Evolutionary conservation across 2,329 filamentous ascomycete genomes (phyloP).

Genomic region (Venturia nashicola): DNA sequence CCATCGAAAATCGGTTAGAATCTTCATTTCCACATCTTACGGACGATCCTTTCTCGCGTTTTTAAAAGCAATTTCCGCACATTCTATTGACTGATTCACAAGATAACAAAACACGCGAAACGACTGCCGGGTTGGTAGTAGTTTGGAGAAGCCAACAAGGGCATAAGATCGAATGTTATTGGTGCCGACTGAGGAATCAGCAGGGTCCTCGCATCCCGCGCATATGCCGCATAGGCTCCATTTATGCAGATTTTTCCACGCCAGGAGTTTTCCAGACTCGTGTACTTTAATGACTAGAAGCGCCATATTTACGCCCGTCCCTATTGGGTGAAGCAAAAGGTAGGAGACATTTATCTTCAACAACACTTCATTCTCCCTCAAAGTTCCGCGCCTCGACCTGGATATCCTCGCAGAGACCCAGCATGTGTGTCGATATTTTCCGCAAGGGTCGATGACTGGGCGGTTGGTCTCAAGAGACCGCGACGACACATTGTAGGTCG

Average conservation of each 20-base stretch:
- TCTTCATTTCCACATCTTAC: background rate
- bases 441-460: background rate
- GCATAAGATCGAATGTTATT: background rate
- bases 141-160: background rate
- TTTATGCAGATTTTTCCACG: background rate
- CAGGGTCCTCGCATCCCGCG: background rate
- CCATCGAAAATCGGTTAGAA: background rate
- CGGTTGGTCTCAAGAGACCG: background rate
- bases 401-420: constrained; percentile 3
- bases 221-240: background rate
- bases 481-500: constrained; percentile 2
- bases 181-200: background rate
- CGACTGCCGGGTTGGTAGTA: background rate
- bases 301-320: background rate
- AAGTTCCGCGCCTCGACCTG: background rate
- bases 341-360: background rate
- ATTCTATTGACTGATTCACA: background rate
- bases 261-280: background rate
- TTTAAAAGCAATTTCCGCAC: background rate
- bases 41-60: background rate
- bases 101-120: background rate
- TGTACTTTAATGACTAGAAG: background rate
- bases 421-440: background rate
- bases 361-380: background rate
- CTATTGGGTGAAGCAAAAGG: background rate